Evolutionary conservation across 2,329 filamentous ascomycete genomes (phyloP).

Genomic region (Nothopassalora personata): DNA sequence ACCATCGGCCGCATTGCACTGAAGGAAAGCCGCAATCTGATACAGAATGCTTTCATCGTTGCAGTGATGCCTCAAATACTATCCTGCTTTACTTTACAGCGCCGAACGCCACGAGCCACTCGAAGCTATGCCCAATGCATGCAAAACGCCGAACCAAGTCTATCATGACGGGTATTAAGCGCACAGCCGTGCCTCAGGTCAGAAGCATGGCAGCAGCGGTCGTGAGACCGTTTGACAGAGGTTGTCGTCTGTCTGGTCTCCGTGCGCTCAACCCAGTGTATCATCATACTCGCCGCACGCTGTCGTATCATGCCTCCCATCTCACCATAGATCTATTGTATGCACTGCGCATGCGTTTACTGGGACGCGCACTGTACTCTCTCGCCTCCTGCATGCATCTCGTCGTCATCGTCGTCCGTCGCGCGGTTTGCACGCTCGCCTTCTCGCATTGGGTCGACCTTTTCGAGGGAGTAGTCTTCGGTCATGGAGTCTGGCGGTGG

Average conservation of each 20-base stretch:
- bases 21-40: background rate
- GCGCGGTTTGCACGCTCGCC: slow-evolving; percentile 59
- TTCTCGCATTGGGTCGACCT: slow-evolving; percentile 64
- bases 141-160: slow-evolving; percentile 1
- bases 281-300: background rate
- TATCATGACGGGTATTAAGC: slow-evolving; percentile 9
- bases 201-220: background rate
- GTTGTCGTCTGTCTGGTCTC: background rate
- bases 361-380: slow-evolving; percentile 83
- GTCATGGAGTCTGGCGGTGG: slow-evolving; percentile 84
- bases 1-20: background rate
- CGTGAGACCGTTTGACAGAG: background rate
- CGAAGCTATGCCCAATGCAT: slow-evolving; percentile 6
- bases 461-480: slow-evolving; percentile 81
- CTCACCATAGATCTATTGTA: slow-evolving; percentile 10
- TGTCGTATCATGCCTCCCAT: slow-evolving; percentile 1
- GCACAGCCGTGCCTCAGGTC: slow-evolving; percentile 1
- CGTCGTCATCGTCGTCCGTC: slow-evolving; percentile 58
- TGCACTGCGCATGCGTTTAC: slow-evolving; percentile 48
- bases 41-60: background rate
- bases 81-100: slow-evolving; percentile 5
- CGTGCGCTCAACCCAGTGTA: background rate
- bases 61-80: slow-evolving; percentile 1
- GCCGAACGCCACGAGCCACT: slow-evolving; percentile 11
- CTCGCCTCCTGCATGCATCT: slow-evolving; percentile 60